A percentile compares a stretch with the other conserved stretches of the same genome.
Conservation (phyloP, 768 basidiomycete species). For the Mrakia blollopis region DNA sequence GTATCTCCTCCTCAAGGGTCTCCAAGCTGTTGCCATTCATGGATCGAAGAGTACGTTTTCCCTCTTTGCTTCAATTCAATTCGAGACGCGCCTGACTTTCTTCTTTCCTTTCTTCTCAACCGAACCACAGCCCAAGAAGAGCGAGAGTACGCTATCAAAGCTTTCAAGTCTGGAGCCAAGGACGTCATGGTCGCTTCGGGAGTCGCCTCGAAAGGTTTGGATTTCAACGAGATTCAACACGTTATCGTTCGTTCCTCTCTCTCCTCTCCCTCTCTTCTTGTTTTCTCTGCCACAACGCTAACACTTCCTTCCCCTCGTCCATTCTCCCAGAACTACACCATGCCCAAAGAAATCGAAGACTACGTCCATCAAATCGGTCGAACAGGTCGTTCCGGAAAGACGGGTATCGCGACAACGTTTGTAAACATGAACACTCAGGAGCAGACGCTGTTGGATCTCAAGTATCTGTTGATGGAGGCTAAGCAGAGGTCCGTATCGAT, state of each 20-base stretch:
- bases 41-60: conserved; percentile 78
- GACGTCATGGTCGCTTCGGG: conserved; percentile 99
- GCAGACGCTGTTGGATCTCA: conserved; percentile 91
- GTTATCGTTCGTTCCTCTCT: conserved; percentile 25
- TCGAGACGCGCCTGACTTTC: background rate
- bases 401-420: conserved; percentile 97
- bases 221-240: conserved; percentile 81
- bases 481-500: conserved; percentile 76
- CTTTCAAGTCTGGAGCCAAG: conserved; percentile 94
- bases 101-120: background rate
- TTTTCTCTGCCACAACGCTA: background rate
- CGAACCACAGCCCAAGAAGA: conserved; percentile 81
- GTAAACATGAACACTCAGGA: conserved; percentile 97
- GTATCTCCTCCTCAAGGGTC: conserved; percentile 89
- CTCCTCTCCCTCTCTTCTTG: background rate
- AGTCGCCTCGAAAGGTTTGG: conserved; percentile 95
- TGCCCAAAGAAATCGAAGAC: conserved; percentile 99
- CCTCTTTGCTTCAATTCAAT: background rate
- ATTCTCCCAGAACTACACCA: conserved; percentile 65
- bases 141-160: conserved; percentile 96
- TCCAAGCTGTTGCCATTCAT: conserved; percentile 97
- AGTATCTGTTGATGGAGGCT: conserved; percentile 92
- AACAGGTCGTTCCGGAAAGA: conserved; percentile 95
- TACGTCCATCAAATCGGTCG: conserved; percentile 99
- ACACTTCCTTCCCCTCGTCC: background rate